Evolutionary conservation across 805 yeast species (phyloP).

Genomic region (Yarrowia sp.): DNA sequence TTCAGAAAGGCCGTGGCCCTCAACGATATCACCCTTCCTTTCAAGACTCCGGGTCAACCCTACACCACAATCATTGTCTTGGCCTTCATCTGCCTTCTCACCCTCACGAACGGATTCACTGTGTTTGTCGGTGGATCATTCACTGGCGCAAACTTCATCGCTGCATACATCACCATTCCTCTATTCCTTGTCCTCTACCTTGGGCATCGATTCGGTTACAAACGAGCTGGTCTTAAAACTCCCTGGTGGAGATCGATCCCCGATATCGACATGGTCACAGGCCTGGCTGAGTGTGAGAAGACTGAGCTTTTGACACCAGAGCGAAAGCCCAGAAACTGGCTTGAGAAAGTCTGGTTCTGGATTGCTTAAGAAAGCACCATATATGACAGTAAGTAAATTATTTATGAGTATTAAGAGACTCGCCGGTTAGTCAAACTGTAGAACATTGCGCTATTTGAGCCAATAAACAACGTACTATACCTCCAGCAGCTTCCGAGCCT

Average conservation of each 20-base stretch:
- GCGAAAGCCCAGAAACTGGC: conserved; percentile 49
- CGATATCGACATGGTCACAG: conserved; percentile 66
- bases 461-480: too few relatives aligned
- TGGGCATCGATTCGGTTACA: conserved; percentile 61
- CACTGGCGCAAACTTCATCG: conserved; percentile 65
- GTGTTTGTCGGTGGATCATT: conserved; percentile 63
- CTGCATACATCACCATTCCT: conserved; percentile 75
- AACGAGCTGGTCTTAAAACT: conserved; percentile 49
- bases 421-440: too few relatives aligned
- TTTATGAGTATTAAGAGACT: background rate
- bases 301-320: conserved; percentile 59
- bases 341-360: conserved; percentile 60
- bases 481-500: background rate
- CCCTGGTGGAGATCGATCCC: conserved; percentile 48
- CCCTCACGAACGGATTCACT: conserved; percentile 74
- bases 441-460: too few relatives aligned
- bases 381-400: background rate
- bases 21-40: conserved; percentile 62
- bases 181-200: conserved; percentile 60
- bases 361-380: conserved; percentile 49
- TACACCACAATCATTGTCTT: conserved; percentile 64
- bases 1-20: conserved; percentile 67
- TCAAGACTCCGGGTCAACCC: conserved; percentile 63
- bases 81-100: conserved; percentile 57
- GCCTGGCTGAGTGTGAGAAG: conserved; percentile 59